phyloP scores from a whole-genome alignment of 345 rosid genomes.

The Salix arbutifolia region DNA sequence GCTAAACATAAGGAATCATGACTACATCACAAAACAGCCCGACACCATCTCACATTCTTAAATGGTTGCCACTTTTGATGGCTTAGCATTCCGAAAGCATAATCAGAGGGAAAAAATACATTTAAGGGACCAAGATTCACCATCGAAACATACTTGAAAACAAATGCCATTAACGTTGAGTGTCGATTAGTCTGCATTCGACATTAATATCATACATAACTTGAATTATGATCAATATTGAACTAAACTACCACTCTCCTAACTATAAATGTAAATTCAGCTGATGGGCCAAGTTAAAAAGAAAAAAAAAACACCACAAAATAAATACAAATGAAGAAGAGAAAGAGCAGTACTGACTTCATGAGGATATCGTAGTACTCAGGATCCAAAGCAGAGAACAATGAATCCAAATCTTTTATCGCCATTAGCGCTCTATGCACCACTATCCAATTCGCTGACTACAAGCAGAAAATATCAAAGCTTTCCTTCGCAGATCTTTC shows the following conservation, averaged over 20 bases:
- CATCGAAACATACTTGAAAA: neutral
- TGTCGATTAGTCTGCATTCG: neutral
- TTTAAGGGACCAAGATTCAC: neutral
- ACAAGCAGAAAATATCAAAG: slow-evolving; percentile 13
- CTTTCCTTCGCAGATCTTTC: neutral
- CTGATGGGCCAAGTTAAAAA: neutral
- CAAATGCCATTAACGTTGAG: neutral
- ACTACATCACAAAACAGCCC: neutral
- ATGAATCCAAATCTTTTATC: slow-evolving; percentile 76
- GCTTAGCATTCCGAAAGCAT: no score
- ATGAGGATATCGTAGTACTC: slow-evolving; percentile 91
- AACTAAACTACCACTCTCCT: neutral
- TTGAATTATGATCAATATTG: neutral
- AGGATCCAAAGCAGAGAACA: slow-evolving; percentile 75
- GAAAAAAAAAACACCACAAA: neutral
- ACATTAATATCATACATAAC: neutral
- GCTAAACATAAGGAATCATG: neutral
- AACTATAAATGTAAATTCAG: neutral
- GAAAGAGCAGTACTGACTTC: slow-evolving; percentile 51
- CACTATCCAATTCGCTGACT: slow-evolving; percentile 88
- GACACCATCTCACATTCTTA: neutral
- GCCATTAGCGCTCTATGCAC: slow-evolving; percentile 93
- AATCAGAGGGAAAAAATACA: no score
- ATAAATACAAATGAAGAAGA: neutral
- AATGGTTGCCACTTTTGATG: neutral